Evolutionary conservation across 805 yeast species (phyloP), one percentile per base, ranked within the genome.

Genomic region (Candida boidinii): DNA sequence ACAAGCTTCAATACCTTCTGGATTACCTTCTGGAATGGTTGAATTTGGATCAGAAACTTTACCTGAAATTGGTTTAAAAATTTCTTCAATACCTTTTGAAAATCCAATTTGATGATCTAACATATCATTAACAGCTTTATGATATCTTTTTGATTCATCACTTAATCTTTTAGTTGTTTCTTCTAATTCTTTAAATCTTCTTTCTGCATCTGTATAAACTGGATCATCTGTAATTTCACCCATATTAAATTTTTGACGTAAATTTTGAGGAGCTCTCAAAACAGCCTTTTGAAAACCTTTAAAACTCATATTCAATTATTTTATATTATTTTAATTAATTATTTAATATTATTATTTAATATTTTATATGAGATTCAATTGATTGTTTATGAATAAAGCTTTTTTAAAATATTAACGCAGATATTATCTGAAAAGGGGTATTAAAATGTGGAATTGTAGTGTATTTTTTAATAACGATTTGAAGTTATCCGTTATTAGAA

Each of bases 11-110:
- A 92, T 86, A 46, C 97, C 98, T 33, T 92, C 94, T 4, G 96
- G 96, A 51, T 88, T 88, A 45, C 94, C 96, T 54, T 92, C 98
- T 0, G 88, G 88, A 29, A 76, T 71, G 2, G 85, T 58, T 7
- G 92, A 74, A 51, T 79, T 83, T 7, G 96, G 96, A 54, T 92
- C 97, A 12, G 92, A 77, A 53, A 83, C 66, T 40, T 87, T 77
- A 27, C 98, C 98, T 35, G 92, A 78, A 39, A 92, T 92, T 2
- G 98, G 98, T 59, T 90, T 86, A 64, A 87, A 92, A 39, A 92
- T 82, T 53, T 88, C 96, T 56, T 88, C 96, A 59, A 92, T 86
- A 4, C 94, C 90, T 50, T 80, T 81, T n/a, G 95, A 82, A 56
- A 88, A 92, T 38, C 90, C 96, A 44, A 90, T 80, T 57, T 92